Evolutionary conservation across 2,329 filamentous ascomycete genomes (phyloP).

Genomic region (Colletotrichum echinochloae): DNA sequence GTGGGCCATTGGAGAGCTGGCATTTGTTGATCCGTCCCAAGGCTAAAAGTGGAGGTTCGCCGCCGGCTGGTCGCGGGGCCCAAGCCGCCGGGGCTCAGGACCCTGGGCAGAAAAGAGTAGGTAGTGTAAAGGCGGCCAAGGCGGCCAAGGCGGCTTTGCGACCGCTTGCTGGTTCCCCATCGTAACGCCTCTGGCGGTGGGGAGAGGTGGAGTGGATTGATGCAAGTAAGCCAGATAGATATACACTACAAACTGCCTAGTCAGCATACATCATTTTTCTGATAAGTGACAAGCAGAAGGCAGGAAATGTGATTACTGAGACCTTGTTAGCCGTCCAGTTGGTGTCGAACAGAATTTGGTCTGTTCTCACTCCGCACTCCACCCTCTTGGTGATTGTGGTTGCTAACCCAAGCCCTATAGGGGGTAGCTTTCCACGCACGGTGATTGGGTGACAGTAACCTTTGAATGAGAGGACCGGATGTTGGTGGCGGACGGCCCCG

Average conservation of each 20-base stretch:
- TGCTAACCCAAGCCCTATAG: too few species aligned
- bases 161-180: conserved; percentile 16
- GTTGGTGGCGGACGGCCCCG: too few species aligned
- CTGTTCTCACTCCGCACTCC: conserved; percentile 25
- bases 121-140: too few species aligned
- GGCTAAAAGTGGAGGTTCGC: conserved; percentile 21
- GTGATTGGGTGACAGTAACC: not conserved
- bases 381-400: not conserved
- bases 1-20: conserved; percentile 28
- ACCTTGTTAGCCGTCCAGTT: conserved; percentile 3
- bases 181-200: conserved; percentile 15
- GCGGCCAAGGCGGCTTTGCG: conserved; percentile 24
- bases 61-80: conserved; percentile 23
- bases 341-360: not conserved
- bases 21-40: conserved; percentile 33
- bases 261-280: too few species aligned
- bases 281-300: not conserved
- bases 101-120: conserved; percentile 17
- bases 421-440: not conserved
- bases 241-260: too few species aligned
- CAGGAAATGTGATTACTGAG: conserved; percentile 13
- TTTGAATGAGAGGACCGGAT: too few species aligned
- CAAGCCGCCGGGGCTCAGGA: conserved; percentile 32
- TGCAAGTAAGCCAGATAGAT: not conserved
- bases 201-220: not conserved